These are phyloP conservation scores for Solanum pinnatisectum DNA, from an alignment of 257 asterid species.

Conservation along the genomic window DNA sequence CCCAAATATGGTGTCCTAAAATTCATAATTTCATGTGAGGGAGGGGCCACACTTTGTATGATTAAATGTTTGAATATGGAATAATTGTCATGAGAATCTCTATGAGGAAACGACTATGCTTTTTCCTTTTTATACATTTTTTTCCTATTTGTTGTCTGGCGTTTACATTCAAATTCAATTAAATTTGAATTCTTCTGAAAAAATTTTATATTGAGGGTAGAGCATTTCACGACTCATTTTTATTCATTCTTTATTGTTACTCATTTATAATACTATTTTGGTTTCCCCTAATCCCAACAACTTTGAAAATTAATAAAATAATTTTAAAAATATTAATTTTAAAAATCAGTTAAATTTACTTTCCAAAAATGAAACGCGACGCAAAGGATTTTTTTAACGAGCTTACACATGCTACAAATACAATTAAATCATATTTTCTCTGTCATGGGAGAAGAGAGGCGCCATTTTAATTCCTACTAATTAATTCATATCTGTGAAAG, in stretches of 20 bases:
- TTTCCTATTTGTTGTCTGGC: accelerated
- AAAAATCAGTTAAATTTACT: not conserved
- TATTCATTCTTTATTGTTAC: not conserved
- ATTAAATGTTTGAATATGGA: not conserved
- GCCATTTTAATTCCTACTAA: not conserved
- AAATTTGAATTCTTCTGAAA: accelerated
- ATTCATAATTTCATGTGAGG: not conserved
- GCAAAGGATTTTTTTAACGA: not conserved
- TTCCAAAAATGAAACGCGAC: not conserved
- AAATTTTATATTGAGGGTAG: accelerated
- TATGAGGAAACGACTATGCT: not conserved
- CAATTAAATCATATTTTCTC: not conserved
- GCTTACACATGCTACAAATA: not conserved
- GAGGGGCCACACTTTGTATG: not conserved
- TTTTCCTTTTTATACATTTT: not conserved
- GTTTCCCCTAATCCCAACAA: not conserved
- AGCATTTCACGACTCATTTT: not conserved
- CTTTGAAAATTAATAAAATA: not conserved
- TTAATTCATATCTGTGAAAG: not conserved
- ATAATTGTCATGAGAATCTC: not conserved
- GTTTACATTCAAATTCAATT: accelerated
- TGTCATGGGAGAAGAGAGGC: not conserved
- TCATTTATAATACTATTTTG: not conserved
- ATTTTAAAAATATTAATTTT: not conserved
- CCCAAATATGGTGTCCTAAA: not conserved